phyloP scores from a whole-genome alignment of 2,329 filamentous ascomycete species.

The Sporothrix schenckii region DNA sequence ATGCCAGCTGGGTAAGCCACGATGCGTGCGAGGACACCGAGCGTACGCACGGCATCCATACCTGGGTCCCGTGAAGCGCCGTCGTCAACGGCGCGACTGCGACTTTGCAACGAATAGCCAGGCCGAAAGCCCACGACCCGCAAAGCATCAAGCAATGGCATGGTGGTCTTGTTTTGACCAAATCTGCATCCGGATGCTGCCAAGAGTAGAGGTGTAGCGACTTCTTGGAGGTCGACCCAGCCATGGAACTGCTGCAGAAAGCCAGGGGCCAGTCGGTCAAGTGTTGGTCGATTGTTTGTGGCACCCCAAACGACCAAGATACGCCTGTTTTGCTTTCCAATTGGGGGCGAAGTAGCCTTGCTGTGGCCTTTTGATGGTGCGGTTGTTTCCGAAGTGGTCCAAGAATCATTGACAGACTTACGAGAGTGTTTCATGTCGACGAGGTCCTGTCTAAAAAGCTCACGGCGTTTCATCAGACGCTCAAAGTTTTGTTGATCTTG shows the following conservation, averaged over 20 bases:
- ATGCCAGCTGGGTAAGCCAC: background rate
- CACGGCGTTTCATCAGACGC: background rate
- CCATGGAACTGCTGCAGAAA: slow-evolving; percentile 4
- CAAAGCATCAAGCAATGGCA: background rate
- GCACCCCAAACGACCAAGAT: background rate
- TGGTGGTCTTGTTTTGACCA: too few species aligned
- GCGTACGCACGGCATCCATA: slow-evolving; percentile 13
- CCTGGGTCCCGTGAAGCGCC: background rate
- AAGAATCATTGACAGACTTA: background rate
- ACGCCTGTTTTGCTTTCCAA: background rate
- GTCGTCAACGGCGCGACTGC: background rate
- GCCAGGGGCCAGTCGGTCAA: background rate
- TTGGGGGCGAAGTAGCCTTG: background rate
- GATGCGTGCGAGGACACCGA: slow-evolving; percentile 3
- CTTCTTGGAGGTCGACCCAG: slow-evolving; percentile 8
- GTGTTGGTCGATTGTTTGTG: background rate
- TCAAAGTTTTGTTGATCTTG: background rate
- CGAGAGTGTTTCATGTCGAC: background rate
- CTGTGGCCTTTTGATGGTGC: background rate
- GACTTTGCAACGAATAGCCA: background rate
- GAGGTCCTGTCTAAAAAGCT: background rate
- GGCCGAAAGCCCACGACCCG: background rate
- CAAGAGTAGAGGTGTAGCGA: background rate
- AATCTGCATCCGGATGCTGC: background rate
- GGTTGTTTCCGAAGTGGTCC: background rate